These are phyloP conservation scores for Rhytidiadelphus loreus DNA, from an alignment of 225 moss, liverwort and hornwort species.

Conservation along the genomic window DNA sequence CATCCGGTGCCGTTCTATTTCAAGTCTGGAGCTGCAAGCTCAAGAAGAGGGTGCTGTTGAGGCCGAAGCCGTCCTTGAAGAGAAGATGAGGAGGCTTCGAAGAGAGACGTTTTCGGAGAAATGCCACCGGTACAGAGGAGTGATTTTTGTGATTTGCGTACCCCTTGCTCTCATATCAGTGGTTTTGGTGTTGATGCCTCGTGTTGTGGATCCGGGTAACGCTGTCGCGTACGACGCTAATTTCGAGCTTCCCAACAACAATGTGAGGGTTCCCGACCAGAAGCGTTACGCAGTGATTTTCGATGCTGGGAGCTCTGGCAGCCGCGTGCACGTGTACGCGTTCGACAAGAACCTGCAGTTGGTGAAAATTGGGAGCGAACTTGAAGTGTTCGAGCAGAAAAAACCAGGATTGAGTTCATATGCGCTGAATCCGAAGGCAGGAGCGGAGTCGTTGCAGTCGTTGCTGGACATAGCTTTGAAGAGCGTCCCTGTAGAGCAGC, in stretches of 20 bases:
- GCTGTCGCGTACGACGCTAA: slow-evolving; percentile 7
- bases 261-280: slow-evolving; percentile 5
- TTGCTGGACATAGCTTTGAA: slow-evolving; percentile 57
- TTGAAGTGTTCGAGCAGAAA: slow-evolving; percentile 48
- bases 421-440: slow-evolving; percentile 55
- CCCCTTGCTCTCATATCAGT: slow-evolving; percentile 75
- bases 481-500: slow-evolving; percentile 51
- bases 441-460: slow-evolving; percentile 62
- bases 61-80: slow-evolving; percentile 12
- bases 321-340: slow-evolving; percentile 85
- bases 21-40: slow-evolving; percentile 35
- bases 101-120: slow-evolving; percentile 79
- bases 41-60: slow-evolving; percentile 15
- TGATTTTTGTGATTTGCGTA: slow-evolving; percentile 73
- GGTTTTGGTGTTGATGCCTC: slow-evolving; percentile 85
- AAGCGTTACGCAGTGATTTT: slow-evolving; percentile 87
- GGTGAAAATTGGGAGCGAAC: slow-evolving; percentile 62
- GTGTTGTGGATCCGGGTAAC: slow-evolving; percentile 30
- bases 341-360: slow-evolving; percentile 72
- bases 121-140: slow-evolving; percentile 82
- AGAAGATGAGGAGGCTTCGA: slow-evolving; percentile 76
- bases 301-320: slow-evolving; percentile 97
- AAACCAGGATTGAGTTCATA: slow-evolving; percentile 87
- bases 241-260: slow-evolving; percentile 41
- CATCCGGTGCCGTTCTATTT: slow-evolving; percentile 29